Evolutionary conservation across 176 grass and related monocot species (phyloP).

Genomic region (Cocos nucifera): DNA sequence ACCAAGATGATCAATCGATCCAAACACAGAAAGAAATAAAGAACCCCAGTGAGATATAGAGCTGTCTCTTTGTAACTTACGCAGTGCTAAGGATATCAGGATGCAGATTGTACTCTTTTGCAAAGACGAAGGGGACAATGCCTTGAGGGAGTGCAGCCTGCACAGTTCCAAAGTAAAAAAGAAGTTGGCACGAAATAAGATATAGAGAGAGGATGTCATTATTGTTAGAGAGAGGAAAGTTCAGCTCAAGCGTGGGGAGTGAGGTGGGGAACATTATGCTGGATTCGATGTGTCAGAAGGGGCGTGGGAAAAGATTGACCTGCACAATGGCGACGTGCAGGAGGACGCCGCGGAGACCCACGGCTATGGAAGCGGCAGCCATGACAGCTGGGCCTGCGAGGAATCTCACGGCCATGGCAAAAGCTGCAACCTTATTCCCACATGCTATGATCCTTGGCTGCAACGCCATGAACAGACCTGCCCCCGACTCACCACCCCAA

Average conservation of each 20-base stretch:
- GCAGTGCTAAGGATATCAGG: slow-evolving; percentile 96
- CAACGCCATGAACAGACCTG: slow-evolving; percentile 99
- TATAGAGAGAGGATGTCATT: background rate
- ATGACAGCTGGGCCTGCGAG: slow-evolving; percentile 81
- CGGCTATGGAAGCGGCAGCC: slow-evolving; percentile 79
- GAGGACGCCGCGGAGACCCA: slow-evolving; percentile 80
- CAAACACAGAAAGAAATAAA: slow-evolving; percentile 13
- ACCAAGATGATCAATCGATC: slow-evolving; percentile 1
- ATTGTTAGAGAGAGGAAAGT: background rate
- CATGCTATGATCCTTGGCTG: slow-evolving; percentile 98
- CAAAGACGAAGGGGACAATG: slow-evolving; percentile 97
- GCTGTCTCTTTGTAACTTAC: slow-evolving; percentile 20
- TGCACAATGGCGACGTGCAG: slow-evolving; percentile 96
- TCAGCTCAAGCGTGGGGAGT: background rate
- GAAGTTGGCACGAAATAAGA: slow-evolving; percentile 2
- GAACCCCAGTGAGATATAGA: background rate
- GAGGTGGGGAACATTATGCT: background rate
- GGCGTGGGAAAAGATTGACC: slow-evolving; percentile 24
- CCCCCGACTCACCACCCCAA: too few species aligned
- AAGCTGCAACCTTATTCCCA: slow-evolving; percentile 72
- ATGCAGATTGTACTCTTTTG: slow-evolving; percentile 99
- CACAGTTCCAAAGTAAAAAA: background rate
- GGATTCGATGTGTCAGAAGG: background rate
- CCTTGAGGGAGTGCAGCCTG: slow-evolving; percentile 90
- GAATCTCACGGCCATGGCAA: slow-evolving; percentile 89